A percentile compares a stretch with the other conserved stretches of the same genome.
These are phyloP conservation scores for Penicillium nordicum DNA, from an alignment of 2,329 filamentous ascomycete species.

Conservation along the genomic window DNA sequence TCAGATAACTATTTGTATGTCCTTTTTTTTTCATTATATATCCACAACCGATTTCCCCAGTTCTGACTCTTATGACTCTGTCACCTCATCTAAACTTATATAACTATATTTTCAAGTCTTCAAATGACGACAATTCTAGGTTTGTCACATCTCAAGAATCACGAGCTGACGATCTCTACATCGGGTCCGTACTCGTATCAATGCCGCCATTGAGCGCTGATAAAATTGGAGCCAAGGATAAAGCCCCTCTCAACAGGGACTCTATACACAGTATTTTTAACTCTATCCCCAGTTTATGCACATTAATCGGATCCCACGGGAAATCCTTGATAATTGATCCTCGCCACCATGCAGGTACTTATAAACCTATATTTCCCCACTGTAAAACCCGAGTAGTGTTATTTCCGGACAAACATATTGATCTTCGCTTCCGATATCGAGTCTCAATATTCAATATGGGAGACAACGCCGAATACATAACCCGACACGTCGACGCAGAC, in stretches of 20 bases:
- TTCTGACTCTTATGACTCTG: neutral
- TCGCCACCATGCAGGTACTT: neutral
- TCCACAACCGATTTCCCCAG: neutral
- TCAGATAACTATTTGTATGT: neutral
- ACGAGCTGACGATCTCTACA: neutral
- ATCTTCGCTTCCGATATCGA: neutral
- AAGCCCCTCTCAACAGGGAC: neutral
- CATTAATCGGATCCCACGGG: neutral
- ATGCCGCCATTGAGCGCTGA: neutral
- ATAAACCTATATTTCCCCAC: neutral
- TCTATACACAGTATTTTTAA: neutral
- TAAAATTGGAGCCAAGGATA: neutral
- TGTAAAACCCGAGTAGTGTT: neutral
- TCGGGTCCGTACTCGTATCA: constrained; percentile 4
- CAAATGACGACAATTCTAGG: neutral
- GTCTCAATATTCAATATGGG: neutral
- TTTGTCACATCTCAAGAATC: neutral
- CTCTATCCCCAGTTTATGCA: constrained; percentile 17
- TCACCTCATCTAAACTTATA: too few species aligned
- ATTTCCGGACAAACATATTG: neutral
- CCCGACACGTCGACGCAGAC: constrained; percentile 1
- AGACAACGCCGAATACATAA: neutral
- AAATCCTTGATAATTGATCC: neutral
- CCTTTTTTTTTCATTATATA: neutral
- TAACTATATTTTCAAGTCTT: too few species aligned